phyloP scores from a whole-genome alignment of 345 rosid species.

The Luvunga scandens region DNA sequence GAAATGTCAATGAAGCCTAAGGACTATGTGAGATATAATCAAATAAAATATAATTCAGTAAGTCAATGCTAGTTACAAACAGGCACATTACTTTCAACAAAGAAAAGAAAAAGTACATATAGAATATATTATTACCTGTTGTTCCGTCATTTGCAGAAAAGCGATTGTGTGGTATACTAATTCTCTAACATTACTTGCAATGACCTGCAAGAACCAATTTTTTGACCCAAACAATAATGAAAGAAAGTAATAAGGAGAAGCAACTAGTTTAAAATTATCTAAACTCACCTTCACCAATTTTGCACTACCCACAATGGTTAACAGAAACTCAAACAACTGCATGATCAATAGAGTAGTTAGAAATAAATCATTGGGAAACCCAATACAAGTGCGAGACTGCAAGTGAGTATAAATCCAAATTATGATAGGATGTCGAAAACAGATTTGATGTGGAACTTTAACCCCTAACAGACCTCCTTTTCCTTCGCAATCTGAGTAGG shows the following conservation, averaged over 20 bases:
- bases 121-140: constrained; percentile 50
- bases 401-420: background rate
- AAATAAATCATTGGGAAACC: constrained; percentile 20
- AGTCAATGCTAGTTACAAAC: background rate
- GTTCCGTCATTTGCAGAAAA: constrained; percentile 88
- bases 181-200: constrained; percentile 54
- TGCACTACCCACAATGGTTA: constrained; percentile 69
- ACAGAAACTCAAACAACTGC: constrained; percentile 87
- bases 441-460: background rate
- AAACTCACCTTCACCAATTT: constrained; percentile 66
- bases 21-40: background rate
- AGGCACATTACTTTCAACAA: background rate
- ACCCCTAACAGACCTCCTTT: background rate
- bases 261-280: constrained; percentile 14
- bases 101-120: background rate
- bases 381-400: constrained; percentile 12
- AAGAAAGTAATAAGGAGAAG: constrained; percentile 2
- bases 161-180: constrained; percentile 74
- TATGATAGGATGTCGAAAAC: background rate
- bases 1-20: background rate
- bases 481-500: background rate
- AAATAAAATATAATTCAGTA: background rate
- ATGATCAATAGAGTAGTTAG: constrained; percentile 19
- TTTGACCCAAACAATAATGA: background rate
- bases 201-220: constrained; percentile 43